These are phyloP conservation scores for Pichia sp. DNA, from an alignment of 1,139 yeast species.

Conservation along the genomic window DNA sequence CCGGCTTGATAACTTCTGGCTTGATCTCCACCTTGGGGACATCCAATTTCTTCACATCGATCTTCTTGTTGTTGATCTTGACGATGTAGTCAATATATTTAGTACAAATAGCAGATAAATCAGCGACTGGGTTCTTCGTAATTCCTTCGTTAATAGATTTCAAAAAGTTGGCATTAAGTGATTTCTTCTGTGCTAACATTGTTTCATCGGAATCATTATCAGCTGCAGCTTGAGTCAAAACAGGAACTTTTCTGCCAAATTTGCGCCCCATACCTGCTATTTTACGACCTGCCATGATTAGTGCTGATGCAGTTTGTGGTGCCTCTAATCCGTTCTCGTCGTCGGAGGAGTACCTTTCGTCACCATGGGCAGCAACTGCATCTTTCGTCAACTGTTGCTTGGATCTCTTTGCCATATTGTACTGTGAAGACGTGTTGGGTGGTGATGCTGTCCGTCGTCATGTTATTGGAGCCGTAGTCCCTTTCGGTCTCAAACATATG, in stretches of 20 bases:
- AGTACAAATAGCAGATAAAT: conserved; percentile 48
- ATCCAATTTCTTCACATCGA: conserved; percentile 19
- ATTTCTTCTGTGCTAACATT: conserved; percentile 42
- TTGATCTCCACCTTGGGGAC: conserved; percentile 22
- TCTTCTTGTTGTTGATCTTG: conserved; percentile 30
- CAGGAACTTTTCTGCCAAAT: conserved; percentile 4
- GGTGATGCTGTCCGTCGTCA: no score
- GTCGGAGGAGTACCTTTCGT: conserved; percentile 27
- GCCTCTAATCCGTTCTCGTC: conserved; percentile 26
- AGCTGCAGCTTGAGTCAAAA: neutral
- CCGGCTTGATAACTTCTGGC: conserved; percentile 8
- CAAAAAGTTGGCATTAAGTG: conserved; percentile 62
- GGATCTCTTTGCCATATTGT: conserved; percentile 41
- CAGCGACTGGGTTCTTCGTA: conserved; percentile 43
- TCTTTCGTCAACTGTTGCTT: conserved; percentile 39
- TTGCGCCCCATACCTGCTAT: conserved; percentile 22
- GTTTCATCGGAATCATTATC: conserved; percentile 16
- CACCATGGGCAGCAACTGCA: conserved; percentile 41
- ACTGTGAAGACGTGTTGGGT: no score
- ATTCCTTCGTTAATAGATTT: conserved; percentile 40
- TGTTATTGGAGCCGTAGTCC: no score
- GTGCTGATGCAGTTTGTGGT: conserved; percentile 48
- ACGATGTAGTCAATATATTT: conserved; percentile 55
- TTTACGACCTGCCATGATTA: conserved; percentile 60
- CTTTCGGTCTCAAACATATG: no score